phyloP scores from a whole-genome alignment of 1,139 yeast species.

The Magnusiomyces paraingens region DNA sequence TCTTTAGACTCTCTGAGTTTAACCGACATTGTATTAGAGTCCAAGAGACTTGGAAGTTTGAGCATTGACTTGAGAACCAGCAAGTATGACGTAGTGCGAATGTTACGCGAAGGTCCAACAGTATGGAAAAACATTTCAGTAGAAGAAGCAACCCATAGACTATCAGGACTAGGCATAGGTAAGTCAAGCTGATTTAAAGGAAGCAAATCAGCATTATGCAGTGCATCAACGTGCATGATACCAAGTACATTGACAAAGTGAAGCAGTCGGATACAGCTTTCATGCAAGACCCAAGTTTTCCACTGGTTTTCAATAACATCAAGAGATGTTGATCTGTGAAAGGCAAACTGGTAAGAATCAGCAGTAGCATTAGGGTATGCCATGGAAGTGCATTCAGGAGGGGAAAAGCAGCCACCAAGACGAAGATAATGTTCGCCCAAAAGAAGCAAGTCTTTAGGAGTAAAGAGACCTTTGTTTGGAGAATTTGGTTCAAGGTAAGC shows the following conservation, averaged over 20 bases:
- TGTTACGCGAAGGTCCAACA: constrained; percentile 24
- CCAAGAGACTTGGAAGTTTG: constrained; percentile 29
- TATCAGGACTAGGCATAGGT: constrained; percentile 29
- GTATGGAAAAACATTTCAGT: constrained; percentile 27
- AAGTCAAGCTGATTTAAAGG: constrained; percentile 19
- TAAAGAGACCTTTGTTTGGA: too few relatives aligned
- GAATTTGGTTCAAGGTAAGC: not conserved
- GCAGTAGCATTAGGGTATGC: not conserved
- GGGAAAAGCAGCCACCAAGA: constrained; percentile 2
- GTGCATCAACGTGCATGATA: constrained; percentile 23
- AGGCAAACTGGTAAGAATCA: constrained; percentile 4
- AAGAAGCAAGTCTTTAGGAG: not conserved
- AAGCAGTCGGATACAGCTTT: constrained; percentile 28
- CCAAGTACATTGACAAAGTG: constrained; percentile 27
- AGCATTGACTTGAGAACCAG: constrained; percentile 30
- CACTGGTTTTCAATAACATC: constrained; percentile 22
- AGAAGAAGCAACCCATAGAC: constrained; percentile 28
- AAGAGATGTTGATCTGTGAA: not conserved
- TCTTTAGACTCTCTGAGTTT: constrained; percentile 3
- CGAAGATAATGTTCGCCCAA: not conserved
- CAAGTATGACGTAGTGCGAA: constrained; percentile 28
- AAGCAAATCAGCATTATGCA: constrained; percentile 20
- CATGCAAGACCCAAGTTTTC: constrained; percentile 32
- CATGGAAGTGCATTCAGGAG: not conserved
- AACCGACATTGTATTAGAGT: constrained; percentile 7